Evolutionary conservation across 768 basidiomycete genomes (phyloP), one percentile per base, ranked within the genome.

Genomic region (Trichaptum fuscoviolaceum): DNA sequence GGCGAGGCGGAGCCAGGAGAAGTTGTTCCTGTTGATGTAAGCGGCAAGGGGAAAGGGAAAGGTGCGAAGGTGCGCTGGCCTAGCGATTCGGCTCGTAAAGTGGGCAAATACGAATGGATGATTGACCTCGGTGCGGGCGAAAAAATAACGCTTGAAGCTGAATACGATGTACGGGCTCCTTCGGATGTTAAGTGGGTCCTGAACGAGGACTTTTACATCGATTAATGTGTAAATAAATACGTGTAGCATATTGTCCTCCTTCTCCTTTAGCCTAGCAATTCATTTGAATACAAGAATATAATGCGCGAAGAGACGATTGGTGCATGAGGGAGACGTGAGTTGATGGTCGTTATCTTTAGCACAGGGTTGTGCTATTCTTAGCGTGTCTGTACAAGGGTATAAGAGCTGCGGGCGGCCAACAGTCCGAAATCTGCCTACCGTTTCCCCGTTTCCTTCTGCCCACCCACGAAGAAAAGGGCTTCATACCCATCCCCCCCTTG

Each of bases 91-190:
- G 59, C 25, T 6, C 25, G 30, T 61, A 61, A 61, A n/a, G 70
- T 68, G 59, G 70, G 70, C 7, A 67, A 68, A 26, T 34, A 70
- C 18, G 77, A 78, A 62, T 77, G 77, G 76, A 70, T 75, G 25
- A 61, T 65, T 57, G 68, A 69, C 35, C 57, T 75, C 52, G 68
- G 66, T 6, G 70, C 70, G 12, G 74, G 73, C 18, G 71, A 70
- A 66, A 66, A 69, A 64, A 65, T 73, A 26, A 69, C 68, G 58
- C 64, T 78, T 66, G 73, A 72, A 36, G 72, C 71, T 0, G 68
- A 72, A 4, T 78, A 72, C 71, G 73, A 75, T n/a, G 71, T 77
- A 27, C 69, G 68, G 62, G 71, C 69, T 0, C 75, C 77, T 9
- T 60, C 64, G 15, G 70, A 69, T 7, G 12, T 76, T 30, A 66